phyloP scores from a whole-genome alignment of 2,329 filamentous ascomycete genomes.

The Fusarium robinianum region DNA sequence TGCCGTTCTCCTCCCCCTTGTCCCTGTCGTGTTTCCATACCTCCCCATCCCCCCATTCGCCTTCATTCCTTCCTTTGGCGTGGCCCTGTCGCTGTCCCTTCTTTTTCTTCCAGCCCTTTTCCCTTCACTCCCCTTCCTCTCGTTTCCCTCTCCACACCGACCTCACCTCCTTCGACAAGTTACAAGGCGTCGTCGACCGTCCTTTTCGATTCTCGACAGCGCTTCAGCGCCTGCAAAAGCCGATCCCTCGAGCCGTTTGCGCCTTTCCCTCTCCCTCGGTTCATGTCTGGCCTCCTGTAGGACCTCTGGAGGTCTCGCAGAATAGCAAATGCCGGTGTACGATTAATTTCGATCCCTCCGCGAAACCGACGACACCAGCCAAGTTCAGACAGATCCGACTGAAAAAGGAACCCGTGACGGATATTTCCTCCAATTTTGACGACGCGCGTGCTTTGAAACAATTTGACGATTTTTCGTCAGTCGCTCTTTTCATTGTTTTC shows the following conservation, averaged over 20 bases:
- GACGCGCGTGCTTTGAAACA: slow-evolving; percentile 36
- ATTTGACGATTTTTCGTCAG: slow-evolving; percentile 52
- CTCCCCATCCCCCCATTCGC: slow-evolving; percentile 39
- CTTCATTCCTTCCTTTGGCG: slow-evolving; percentile 39
- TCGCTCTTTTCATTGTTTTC: slow-evolving; percentile 50
- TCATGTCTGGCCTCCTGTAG: slow-evolving; percentile 36
- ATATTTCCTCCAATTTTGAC: slow-evolving; percentile 31
- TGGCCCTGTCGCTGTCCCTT: slow-evolving; percentile 40
- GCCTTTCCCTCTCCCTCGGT: slow-evolving; percentile 27
- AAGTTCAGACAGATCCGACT: slow-evolving; percentile 23
- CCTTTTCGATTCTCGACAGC: slow-evolving; percentile 40
- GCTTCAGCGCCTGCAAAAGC: slow-evolving; percentile 33
- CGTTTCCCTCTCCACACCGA: slow-evolving; percentile 35
- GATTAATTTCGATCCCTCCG: slow-evolving; percentile 37
- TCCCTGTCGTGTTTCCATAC: slow-evolving; percentile 43
- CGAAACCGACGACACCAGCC: slow-evolving; percentile 21
- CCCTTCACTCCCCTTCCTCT: slow-evolving; percentile 32
- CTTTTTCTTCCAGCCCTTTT: slow-evolving; percentile 38
- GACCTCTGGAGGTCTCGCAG: slow-evolving; percentile 39
- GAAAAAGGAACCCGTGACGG: slow-evolving; percentile 28
- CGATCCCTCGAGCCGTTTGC: slow-evolving; percentile 29
- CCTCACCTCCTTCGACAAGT: slow-evolving; percentile 40
- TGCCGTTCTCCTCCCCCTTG: slow-evolving; percentile 25
- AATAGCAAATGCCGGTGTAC: slow-evolving; percentile 41
- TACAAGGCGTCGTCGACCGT: slow-evolving; percentile 42